Evolutionary conservation across 2,329 filamentous ascomycete genomes (phyloP), one percentile per base, ranked within the genome.

Genomic region (Leptographium lundbergii): DNA sequence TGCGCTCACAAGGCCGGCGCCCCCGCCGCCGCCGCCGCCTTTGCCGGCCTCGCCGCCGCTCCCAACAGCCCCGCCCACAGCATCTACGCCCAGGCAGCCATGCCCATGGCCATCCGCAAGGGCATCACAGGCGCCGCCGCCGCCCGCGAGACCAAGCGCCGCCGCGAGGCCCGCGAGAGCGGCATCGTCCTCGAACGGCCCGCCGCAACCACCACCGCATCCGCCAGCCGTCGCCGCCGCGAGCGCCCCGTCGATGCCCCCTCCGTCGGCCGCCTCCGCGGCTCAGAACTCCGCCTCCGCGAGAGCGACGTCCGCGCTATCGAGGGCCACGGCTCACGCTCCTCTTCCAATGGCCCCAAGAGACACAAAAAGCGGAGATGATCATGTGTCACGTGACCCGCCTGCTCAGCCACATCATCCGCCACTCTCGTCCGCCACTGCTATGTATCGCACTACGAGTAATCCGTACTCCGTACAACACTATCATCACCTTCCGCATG

Each of bases 71-170:
- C 6, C 58, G 47, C 57, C 24, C 53, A 60, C 25, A 90, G 87
- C 24, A 79, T 95, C 54, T 85, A 87, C 65, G 78, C 79, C 59
- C 91, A 95, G 72, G 81, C 86, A 60, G 91, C 87, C 66, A 96
- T 97, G 90, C 92, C 94, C 22, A 88, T 95, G 79, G 75, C 84
- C 50, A 86, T 92, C 68, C 82, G 91, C 61, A 90, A 88, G 72
- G 91, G 92, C n/a, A 96, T 97, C 61, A 75, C 76, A 19, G 79
- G 81, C 1, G 89, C 91, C 57, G 81, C 81, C 25, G 75, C 70
- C 1, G 72, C 76, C 32, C 82, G 81, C 61, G 91, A 96, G 70
- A 74, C 80, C 14, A 87, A 81, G 74, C 76, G 92, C 57, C 77
- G 92, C 45, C 78, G 77, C 48, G 89, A 96, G 70, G 94, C 94